These are phyloP conservation scores for Nitzschia sp. DNA, from an alignment of 108 stramenopile genomes.

Conservation along the genomic window DNA sequence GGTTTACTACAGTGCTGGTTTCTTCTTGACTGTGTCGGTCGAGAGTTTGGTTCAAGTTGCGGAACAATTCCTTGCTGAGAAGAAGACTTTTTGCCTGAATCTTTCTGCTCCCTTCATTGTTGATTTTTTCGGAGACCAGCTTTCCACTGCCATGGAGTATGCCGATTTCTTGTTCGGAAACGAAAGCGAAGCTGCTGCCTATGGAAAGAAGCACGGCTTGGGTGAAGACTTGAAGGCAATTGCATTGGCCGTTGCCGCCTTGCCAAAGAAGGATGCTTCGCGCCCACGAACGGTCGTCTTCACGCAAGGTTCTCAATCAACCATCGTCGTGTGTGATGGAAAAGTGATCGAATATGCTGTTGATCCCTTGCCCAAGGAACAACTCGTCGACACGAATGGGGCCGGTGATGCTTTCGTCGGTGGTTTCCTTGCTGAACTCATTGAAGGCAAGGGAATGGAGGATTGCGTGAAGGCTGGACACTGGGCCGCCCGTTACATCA, in stretches of 20 bases:
- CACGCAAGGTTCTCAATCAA: conserved; percentile 95
- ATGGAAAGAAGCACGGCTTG: conserved; percentile 92
- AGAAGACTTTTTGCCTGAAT: conserved; percentile 96
- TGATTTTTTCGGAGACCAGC: conserved; percentile 96
- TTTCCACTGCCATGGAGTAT: conserved; percentile 92
- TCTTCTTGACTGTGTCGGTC: conserved; percentile 98
- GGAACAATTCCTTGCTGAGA: conserved; percentile 85
- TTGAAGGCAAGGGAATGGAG: conserved; percentile 71
- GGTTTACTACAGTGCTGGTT: conserved; percentile 96
- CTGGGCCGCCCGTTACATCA: conserved; percentile 94
- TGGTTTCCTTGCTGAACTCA: conserved; percentile 92
- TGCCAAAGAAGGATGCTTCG: conserved; percentile 85
- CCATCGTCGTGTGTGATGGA: conserved; percentile 94
- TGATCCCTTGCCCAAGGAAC: conserved; percentile 77
- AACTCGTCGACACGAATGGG: conserved; percentile 98
- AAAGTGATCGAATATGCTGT: conserved; percentile 89
- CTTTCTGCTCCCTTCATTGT: conserved; percentile 98
- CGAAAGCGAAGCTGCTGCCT: conserved; percentile 97
- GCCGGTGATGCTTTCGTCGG: conserved; percentile 99
- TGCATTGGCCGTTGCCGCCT: conserved; percentile 85
- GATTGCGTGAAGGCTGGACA: conserved; percentile 97
- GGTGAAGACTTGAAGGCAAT: conserved; percentile 91
- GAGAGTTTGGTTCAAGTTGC: conserved; percentile 89
- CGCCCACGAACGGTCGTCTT: conserved; percentile 93
- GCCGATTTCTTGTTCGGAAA: conserved; percentile 98